phyloP scores from a whole-genome alignment of 2,329 filamentous ascomycete genomes.

The Scolecobasidium constrictum region DNA sequence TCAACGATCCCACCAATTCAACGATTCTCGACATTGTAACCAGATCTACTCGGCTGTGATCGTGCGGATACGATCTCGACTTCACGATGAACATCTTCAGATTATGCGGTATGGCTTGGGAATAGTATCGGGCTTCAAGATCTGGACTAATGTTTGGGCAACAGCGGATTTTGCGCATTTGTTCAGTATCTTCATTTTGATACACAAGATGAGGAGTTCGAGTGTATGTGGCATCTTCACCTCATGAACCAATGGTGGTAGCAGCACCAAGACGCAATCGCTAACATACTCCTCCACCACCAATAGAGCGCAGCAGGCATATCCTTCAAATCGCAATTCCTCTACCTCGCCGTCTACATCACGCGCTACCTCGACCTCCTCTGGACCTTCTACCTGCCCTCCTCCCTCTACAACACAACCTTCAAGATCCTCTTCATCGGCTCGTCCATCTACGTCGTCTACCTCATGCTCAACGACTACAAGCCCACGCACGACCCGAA shows the following conservation, averaged over 20 bases:
- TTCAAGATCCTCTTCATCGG: constrained; percentile 95
- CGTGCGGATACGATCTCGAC: constrained; percentile 4
- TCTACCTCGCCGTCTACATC: constrained; percentile 89
- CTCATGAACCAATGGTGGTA: background rate
- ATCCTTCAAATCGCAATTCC: constrained; percentile 95
- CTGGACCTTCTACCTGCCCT: constrained; percentile 64
- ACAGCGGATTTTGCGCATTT: constrained; percentile 92
- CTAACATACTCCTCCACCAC: constrained; percentile 1
- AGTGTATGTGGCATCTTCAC: constrained; percentile 51
- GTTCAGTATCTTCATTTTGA: constrained; percentile 81
- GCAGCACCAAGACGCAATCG: no score
- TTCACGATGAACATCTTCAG: constrained; percentile 59
- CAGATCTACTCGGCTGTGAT: no score
- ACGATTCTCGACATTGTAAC: no score
- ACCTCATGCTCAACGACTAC: constrained; percentile 96
- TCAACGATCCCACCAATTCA: no score
- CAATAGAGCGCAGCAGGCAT: constrained; percentile 89
- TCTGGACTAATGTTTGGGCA: constrained; percentile 11
- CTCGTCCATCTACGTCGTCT: constrained; percentile 86
- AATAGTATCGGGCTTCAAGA: no score
- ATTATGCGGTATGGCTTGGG: constrained; percentile 52
- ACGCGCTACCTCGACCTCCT: constrained; percentile 90
- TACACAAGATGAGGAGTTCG: constrained; percentile 87
- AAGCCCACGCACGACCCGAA: constrained; percentile 96
- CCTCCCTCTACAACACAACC: constrained; percentile 69